Evolutionary conservation across 768 basidiomycete genomes (phyloP), one percentile per base, ranked within the genome.

Genomic region (Cyathus striatus): DNA sequence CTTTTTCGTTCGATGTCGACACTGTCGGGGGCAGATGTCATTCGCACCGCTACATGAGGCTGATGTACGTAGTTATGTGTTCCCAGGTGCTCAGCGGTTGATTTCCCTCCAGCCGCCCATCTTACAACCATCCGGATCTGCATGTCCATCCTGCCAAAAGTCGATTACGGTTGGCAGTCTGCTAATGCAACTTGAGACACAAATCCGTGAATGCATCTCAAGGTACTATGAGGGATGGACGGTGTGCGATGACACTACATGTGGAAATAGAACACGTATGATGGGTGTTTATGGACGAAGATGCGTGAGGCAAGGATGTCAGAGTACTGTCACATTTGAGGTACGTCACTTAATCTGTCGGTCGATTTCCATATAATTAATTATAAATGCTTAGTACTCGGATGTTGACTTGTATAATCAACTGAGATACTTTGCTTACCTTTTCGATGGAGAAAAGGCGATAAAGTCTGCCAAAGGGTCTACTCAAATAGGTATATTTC

Each of bases 201-300:
- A 94, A 52, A 86, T 97, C 40, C 81, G 94, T 1, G 63, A 74
- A 2, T 79, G 78, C 48, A 85, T 99, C 38, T 65, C 70, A 6
- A 76, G 72, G 52, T 97, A 94, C 62, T 98, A 99, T 56, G 81
- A 96, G 54, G 82, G 83, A 1, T 94, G 89, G 88, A 84, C 78
- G 1, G 66, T 86, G 4, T 99, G 96, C 63, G 77, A 92, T 52
- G 96, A 97, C 48, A 68, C 78, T 17, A 85, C 83, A 0, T 99
- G 96, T 56, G 78, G 78, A 6, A 73, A 81, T 46, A 76, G 88
- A 26, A 93, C 95, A n/a, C 73, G 96, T 16, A 88, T 84, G 75
- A 95, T 97, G 90, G 73, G 87, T 25, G 90, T 97, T 1, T 94
- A 92, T 59, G 93, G 91, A 5, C 76, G 82, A 23, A 70, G 84